Evolutionary conservation across 2,329 filamentous ascomycete species (phyloP), one percentile per base, ranked within the genome.

Genomic region (Claviceps citrina): DNA sequence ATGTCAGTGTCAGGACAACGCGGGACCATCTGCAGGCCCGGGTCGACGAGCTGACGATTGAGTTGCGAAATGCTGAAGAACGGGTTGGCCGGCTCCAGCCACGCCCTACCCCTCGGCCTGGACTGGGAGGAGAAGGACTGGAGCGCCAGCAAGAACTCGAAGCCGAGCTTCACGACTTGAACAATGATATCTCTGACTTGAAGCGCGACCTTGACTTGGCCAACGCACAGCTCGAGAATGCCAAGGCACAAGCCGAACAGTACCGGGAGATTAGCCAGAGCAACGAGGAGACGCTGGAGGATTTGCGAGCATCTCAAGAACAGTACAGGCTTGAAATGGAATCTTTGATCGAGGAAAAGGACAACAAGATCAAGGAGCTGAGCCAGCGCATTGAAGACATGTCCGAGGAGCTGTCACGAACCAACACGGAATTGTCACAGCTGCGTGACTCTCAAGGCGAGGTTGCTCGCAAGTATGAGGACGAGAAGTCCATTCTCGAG

Each of bases 321-420:
- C 76, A 91, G 54, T 93, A 86, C 58, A 76, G 78, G n/a, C 76
- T 89, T 49, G 85, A 96, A 52, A 84, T 85, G 57, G 86, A 94
- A 49, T 63, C 67, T 10, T 63, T 81, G 12, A 64, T 93, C 10
- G 69, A 76, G 38, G 76, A 86, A 53, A 95, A 91, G 66, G 81
- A 93, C 44, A 66, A 67, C 7, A 82, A 75, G 52, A 82, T 95
- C 49, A 72, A 76, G 47, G 85, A 95, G 55, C 70, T 96, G 10
- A 74, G 87, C 53, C 79, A 86, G 57, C 79, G 85, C 8, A 69
- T 93, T 28, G 80, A 93, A 47, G 89, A 93, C 40, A 74, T 95
- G 33, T 83, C 81, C 12, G 63, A 76, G 2, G 91, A 98, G 60
- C 71, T 98, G 35, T 76, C 78, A 15, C 78, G 75, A 26, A 83